Conservation (phyloP, 306 rosid genomes). For the Vigna mungo region DNA sequence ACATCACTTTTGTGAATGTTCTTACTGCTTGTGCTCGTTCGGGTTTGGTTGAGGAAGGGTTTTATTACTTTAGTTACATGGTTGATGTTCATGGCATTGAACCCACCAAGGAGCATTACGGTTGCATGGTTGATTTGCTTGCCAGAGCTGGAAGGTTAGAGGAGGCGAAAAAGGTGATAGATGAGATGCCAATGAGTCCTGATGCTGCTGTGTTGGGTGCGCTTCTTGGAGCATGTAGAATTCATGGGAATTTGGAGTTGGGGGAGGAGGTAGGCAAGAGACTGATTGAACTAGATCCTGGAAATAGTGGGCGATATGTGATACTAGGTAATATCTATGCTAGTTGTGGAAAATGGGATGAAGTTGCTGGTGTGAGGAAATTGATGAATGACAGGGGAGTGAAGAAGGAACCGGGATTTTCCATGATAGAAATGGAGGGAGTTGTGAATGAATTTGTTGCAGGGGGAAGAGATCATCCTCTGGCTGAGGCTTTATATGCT, state of each 20-base stretch:
- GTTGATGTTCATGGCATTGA: constrained; percentile 49
- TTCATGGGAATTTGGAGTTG: constrained; percentile 60
- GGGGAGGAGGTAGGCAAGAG: constrained; percentile 62
- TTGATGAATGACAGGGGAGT: constrained; percentile 69
- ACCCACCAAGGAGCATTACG: constrained; percentile 64
- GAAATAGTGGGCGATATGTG: constrained; percentile 71
- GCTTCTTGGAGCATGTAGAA: constrained; percentile 78
- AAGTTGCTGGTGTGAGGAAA: constrained; percentile 61
- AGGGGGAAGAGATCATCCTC: constrained; percentile 61
- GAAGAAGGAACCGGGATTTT: constrained; percentile 69
- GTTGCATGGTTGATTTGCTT: constrained; percentile 72
- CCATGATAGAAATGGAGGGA: constrained; percentile 70
- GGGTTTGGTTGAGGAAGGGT: constrained; percentile 61
- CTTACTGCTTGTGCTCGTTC: constrained; percentile 74
- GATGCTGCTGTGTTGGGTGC: constrained; percentile 69
- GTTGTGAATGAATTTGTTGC: constrained; percentile 64
- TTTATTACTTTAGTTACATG: constrained; percentile 51
- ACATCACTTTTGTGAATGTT: constrained; percentile 65
- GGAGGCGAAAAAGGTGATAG: constrained; percentile 58
- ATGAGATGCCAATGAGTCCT: constrained; percentile 63
- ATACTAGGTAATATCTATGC: constrained; percentile 68
- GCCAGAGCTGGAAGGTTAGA: constrained; percentile 65
- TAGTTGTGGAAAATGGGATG: constrained; percentile 65
- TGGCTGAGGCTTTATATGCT: constrained; percentile 46
- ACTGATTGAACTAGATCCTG: constrained; percentile 68